Base-by-base conservation (phyloP, 768 basidiomycete species). In the Auricularia heimuer region DNA sequence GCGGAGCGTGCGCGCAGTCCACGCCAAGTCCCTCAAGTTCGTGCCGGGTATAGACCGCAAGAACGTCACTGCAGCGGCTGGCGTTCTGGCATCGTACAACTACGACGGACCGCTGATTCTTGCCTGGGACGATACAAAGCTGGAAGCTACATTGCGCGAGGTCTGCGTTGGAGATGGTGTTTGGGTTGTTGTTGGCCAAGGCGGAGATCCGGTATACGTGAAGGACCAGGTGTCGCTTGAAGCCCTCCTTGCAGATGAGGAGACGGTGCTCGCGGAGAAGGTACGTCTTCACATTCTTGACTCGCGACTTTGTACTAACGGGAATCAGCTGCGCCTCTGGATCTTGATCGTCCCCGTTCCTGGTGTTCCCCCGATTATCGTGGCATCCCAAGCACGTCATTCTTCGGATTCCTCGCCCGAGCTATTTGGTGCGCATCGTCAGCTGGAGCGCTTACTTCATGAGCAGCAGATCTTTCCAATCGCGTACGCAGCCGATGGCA, bases 401-500 rank as follows among this genome's bases (percentile, higher is more conserved):
- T 51, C 47, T 4, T 7, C 47, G 47, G 47, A 51, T 3, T 14
- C 12, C n/a, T 3, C 47, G 12, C 6, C 12, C 14, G 47, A 51
- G 47, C 47, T 51, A 14, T 16, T 51, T 14, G n/a, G 16, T 21
- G 16, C n/a, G 47, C 47, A 51, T 21, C 16, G n/a, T 14, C 47
- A 21, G 14, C 3, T 51, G 47, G 47, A 16, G 4, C 16, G n/a
- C 3, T 16, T 51, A 7, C 47, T 51, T 4, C 16, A 16, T 16
- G 47, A 64, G 8, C 63, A 62, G 0, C 54, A 64, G 0, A 65
- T 79, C 24, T 21, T 64, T 6, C 69, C 77, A 1, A 63, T 74
- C 3, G 77, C 77, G 0, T 74, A 75, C 62, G 73, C 75, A 3
- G 72, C 68, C 42, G 75, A 79, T 71, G 78, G 78, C 0, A 75